Percentiles rank a stretch among this genome's conserved stretches.
Conservation (phyloP, 1,284 basidiomycete genomes). For the Schizophyllum commune region DNA sequence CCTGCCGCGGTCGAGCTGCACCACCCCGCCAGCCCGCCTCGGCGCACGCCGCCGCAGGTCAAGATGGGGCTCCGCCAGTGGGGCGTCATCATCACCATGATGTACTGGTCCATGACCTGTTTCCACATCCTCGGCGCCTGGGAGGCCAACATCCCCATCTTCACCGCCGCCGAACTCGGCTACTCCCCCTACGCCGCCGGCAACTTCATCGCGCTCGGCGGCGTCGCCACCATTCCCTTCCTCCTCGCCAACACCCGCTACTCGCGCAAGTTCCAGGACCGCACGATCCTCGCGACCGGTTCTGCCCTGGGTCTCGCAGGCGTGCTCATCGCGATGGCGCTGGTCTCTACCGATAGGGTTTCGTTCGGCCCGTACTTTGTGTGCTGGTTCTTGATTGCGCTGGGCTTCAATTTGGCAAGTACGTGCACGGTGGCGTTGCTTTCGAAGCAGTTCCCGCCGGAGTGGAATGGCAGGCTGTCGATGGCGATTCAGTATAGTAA, state of each 20-base stretch:
- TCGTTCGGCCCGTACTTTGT: conserved; percentile 46
- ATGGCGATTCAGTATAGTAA: conserved; percentile 63
- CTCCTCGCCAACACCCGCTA: conserved; percentile 53
- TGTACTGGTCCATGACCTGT: conserved; percentile 66
- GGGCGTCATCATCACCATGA: conserved; percentile 59
- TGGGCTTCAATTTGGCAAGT: conserved; percentile 64
- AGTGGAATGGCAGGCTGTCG: conserved; percentile 50
- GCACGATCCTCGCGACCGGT: conserved; percentile 49
- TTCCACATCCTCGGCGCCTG: conserved; percentile 69
- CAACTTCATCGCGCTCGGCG: conserved; percentile 66
- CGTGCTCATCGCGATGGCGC: conserved; percentile 41
- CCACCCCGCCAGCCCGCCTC: conserved; percentile 2
- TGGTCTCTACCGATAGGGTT: conserved; percentile 33
- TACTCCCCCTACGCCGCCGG: conserved; percentile 60
- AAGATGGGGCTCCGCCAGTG: conserved; percentile 21
- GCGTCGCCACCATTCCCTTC: conserved; percentile 55
- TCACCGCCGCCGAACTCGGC: conserved; percentile 40
- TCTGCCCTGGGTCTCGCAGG: conserved; percentile 43
- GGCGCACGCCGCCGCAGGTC: neutral
- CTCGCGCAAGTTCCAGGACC: conserved; percentile 53
- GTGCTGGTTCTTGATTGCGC: conserved; percentile 60
- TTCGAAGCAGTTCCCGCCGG: conserved; percentile 56
- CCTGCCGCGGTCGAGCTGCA: conserved; percentile 3
- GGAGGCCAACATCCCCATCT: conserved; percentile 68
- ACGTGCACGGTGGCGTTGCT: conserved; percentile 59